A percentile compares a stretch with the other conserved stretches of the same genome.
Conservation (phyloP, 352 stramenopile species). For the Globisporangium yorkense region DNA sequence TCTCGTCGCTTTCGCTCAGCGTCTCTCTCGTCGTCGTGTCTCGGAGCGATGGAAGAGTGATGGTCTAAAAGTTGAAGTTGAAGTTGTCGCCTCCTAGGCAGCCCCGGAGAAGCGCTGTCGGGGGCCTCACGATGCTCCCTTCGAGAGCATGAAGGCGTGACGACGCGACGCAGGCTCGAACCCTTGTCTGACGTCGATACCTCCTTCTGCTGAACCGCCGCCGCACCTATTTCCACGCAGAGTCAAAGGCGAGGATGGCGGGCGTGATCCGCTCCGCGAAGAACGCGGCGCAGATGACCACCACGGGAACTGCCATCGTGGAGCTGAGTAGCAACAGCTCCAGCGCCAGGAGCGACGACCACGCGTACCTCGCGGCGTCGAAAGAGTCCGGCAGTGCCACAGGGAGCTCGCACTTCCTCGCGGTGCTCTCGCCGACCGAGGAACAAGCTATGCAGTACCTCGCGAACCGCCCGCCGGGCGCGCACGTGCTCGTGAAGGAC, state of each 20-base stretch:
- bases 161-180: too few species aligned
- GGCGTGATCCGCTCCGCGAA: slow-evolving; percentile 2
- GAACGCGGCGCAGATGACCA: neutral
- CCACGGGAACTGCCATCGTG: slow-evolving; percentile 9
- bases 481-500: slow-evolving; percentile 41
- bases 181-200: too few species aligned
- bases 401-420: slow-evolving; percentile 29
- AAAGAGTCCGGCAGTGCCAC: neutral
- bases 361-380: neutral
- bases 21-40: neutral
- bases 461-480: slow-evolving; percentile 32
- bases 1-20: neutral
- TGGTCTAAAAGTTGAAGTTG: slow-evolving; percentile 4
- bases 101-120: too few species aligned
- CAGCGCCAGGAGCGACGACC: neutral
- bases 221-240: too few species aligned
- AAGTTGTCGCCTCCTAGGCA: neutral
- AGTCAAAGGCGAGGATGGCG: neutral
- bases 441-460: slow-evolving; percentile 36
- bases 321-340: neutral
- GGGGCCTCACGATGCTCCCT: neutral
- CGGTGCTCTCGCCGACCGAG: slow-evolving; percentile 35
- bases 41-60: neutral
- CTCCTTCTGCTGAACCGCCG: too few species aligned
- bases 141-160: neutral